These are phyloP conservation scores for Dissophora globulifera DNA, from an alignment of 192 early-diverging fungal genomes.

Conservation along the genomic window DNA sequence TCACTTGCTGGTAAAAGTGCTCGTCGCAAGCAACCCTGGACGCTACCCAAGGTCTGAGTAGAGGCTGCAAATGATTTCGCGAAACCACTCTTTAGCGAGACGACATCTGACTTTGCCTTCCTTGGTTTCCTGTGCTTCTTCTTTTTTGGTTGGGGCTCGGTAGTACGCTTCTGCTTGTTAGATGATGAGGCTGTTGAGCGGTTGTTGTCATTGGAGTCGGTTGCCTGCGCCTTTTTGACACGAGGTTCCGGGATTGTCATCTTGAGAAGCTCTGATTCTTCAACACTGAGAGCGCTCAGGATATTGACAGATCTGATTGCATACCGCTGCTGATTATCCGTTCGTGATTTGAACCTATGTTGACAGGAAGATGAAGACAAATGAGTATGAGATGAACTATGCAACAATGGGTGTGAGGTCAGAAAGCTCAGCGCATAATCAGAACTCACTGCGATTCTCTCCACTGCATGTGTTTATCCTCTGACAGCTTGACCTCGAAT, in stretches of 20 bases:
- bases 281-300: not conserved
- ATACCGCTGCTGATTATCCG: not conserved
- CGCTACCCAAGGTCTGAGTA: not conserved
- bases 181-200: too few species aligned
- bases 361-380: too few species aligned
- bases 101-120: not conserved
- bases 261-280: not conserved
- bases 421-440: too few species aligned
- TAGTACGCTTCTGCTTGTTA: too few species aligned
- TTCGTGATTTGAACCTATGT: constrained; percentile 6
- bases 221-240: not conserved
- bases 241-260: not conserved
- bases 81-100: not conserved
- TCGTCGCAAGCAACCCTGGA: not conserved
- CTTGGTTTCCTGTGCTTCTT: not conserved
- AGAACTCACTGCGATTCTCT: too few species aligned
- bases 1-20: not conserved
- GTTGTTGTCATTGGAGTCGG: not conserved
- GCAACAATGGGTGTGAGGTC: too few species aligned
- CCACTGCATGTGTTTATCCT: not conserved
- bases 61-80: not conserved
- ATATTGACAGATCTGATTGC: not conserved
- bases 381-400: too few species aligned
- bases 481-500: too few species aligned
- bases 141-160: not conserved